Evolutionary conservation across 345 rosid genomes (phyloP), one percentile per base, ranked within the genome.

Genomic region (Lepidium africanum): DNA sequence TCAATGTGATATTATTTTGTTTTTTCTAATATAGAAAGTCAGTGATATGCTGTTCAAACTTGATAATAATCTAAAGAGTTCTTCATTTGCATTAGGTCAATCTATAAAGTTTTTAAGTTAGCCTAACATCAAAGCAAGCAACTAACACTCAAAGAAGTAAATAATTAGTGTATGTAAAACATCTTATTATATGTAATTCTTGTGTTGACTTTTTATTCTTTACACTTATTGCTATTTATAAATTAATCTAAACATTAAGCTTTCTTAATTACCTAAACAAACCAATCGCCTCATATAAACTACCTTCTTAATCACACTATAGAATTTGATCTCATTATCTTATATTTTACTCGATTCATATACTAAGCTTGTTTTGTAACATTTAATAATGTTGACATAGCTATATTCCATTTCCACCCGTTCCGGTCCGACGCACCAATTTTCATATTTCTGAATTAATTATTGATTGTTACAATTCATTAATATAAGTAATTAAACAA

Each of bases 381-480:
- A 25, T 25, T 25, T 25, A 21, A 21, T n/a, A n/a, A n/a, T n/a
- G n/a, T n/a, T n/a, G n/a, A n/a, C n/a, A n/a, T n/a, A n/a, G n/a
- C n/a, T n/a, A n/a, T n/a, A n/a, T n/a, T n/a, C n/a, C n/a, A n/a
- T n/a, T n/a, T n/a, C n/a, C n/a, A n/a, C 23, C 23, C 23, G 2
- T 21, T 21, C 1, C 2, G 23, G 23, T 21, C 23, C 23, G 23
- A 21, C 2, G 23, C 23, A 21, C 23, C 23, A 21, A 41, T 33
- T 42, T 23, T 59, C 14, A 17, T 16, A 15, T 41, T 49, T 30
- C 15, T 1, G 16, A 72, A 58, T 10, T 4, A 41, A 50, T 55
- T 63, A 81, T 79, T 81, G 76, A 75, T 69, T 80, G 49, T 9
- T 50, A 59, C 27, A 52, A 5, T 42, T 67, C 43, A 49, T 61